A percentile compares a stretch with the other conserved stretches of the same genome.
phyloP scores from a whole-genome alignment of 2,329 filamentous ascomycete species.

The Colletotrichum musae region DNA sequence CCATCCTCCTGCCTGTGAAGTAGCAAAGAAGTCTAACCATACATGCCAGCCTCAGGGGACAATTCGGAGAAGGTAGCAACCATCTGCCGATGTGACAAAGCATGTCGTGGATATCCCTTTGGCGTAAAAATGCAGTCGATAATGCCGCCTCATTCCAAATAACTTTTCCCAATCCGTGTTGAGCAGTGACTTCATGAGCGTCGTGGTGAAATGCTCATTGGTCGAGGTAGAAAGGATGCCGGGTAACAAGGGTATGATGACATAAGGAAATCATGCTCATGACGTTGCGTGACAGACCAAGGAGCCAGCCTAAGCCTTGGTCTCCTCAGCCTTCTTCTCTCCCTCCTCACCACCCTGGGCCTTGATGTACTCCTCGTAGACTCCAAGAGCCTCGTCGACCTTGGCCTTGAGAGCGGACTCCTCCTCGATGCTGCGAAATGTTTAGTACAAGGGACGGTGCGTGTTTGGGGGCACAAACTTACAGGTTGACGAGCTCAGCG shows the following conservation, averaged over 20 bases:
- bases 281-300: constrained; percentile 38
- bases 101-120: constrained; percentile 38
- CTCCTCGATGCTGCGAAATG: constrained; percentile 82
- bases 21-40: constrained; percentile 41
- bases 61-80: constrained; percentile 21
- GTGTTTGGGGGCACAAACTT: constrained; percentile 65
- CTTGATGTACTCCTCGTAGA: constrained; percentile 99
- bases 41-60: constrained; percentile 33
- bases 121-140: constrained; percentile 41
- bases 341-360: constrained; percentile 72
- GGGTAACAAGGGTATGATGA: constrained; percentile 43
- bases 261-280: constrained; percentile 43
- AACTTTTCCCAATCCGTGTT: constrained; percentile 43
- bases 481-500: constrained; percentile 92
- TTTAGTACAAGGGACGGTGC: constrained; percentile 30
- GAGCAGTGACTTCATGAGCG: constrained; percentile 40
- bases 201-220: constrained; percentile 32
- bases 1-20: constrained; percentile 56
- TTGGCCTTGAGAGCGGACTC: constrained; percentile 91
- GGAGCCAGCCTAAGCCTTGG: constrained; percentile 54
- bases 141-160: constrained; percentile 41
- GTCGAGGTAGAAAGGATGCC: constrained; percentile 39
- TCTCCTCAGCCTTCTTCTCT: constrained; percentile 65
- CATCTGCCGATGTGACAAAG: constrained; percentile 29
- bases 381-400: constrained; percentile 96